Percentiles rank a stretch among this genome's conserved stretches.
These are phyloP conservation scores for Mucor velutinosus DNA, from an alignment of 371 early-diverging fungal genomes.

Conservation along the genomic window DNA sequence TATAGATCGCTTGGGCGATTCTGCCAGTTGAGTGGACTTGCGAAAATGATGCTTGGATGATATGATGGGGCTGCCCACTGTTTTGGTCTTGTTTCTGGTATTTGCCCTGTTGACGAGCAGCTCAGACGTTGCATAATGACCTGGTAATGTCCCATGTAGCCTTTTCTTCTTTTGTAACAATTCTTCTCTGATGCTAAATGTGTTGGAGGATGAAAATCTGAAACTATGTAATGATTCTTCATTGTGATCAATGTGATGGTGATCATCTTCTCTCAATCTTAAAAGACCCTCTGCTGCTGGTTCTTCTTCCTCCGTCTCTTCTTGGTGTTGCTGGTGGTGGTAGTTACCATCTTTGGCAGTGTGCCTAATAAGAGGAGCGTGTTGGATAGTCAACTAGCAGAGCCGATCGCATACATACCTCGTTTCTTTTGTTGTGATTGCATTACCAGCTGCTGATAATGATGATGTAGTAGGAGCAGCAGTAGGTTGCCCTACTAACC, in stretches of 20 bases:
- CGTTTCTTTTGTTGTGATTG: neutral
- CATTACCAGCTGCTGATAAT: conserved; percentile 5
- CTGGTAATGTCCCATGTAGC: conserved; percentile 12
- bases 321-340: neutral
- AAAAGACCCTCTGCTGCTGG: conserved; percentile 37
- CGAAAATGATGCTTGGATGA: neutral
- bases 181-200: neutral
- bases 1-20: neutral
- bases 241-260: neutral
- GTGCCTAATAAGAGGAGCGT: neutral
- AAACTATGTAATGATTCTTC: conserved; percentile 63
- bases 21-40: neutral
- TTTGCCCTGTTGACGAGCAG: neutral
- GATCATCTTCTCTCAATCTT: conserved; percentile 31
- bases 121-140: neutral
- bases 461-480: neutral
- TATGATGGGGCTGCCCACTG: conserved; percentile 1
- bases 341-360: neutral
- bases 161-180: neutral
- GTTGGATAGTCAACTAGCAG: neutral
- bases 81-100: neutral
- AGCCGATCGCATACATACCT: neutral
- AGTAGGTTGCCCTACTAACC: neutral
- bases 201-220: conserved; percentile 40
- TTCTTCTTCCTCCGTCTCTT: neutral